These are phyloP conservation scores for Candida glaebosa DNA, from an alignment of 805 yeast genomes.

Conservation along the genomic window DNA sequence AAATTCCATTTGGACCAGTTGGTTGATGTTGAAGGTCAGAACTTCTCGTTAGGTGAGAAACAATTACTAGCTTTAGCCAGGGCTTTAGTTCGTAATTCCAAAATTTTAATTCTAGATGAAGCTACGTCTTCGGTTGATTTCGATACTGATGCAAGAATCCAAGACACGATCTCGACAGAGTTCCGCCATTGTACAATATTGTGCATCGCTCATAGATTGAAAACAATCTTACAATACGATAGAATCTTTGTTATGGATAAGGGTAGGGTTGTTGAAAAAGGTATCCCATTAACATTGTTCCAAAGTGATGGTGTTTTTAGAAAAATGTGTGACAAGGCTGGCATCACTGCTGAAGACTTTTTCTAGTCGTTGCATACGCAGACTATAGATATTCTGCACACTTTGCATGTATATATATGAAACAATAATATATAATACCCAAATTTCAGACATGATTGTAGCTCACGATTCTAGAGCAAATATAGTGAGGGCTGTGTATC, in stretches of 20 bases:
- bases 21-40: conserved; percentile 67
- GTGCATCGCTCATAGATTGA: conserved; percentile 85
- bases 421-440: too few relatives aligned
- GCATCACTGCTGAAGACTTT: conserved; percentile 45
- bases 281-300: conserved; percentile 66
- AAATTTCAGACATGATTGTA: too few relatives aligned
- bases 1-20: conserved; percentile 43
- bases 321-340: conserved; percentile 62
- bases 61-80: conserved; percentile 80
- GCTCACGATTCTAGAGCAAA: too few relatives aligned
- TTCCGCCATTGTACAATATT: conserved; percentile 71
- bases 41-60: conserved; percentile 74
- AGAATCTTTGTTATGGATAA: conserved; percentile 77
- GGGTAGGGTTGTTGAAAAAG: conserved; percentile 74
- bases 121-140: conserved; percentile 82
- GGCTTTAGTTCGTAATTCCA: conserved; percentile 73
- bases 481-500: too few relatives aligned
- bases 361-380: too few relatives aligned
- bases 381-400: too few relatives aligned
- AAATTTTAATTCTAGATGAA: conserved; percentile 79
- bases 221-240: conserved; percentile 72
- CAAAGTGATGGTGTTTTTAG: conserved; percentile 53
- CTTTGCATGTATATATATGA: too few relatives aligned
- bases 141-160: conserved; percentile 80
- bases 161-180: conserved; percentile 65